Evolutionary conservation across 1,284 basidiomycete genomes (phyloP), one percentile per base, ranked within the genome.

Genomic region (Austroboletus niveus): DNA sequence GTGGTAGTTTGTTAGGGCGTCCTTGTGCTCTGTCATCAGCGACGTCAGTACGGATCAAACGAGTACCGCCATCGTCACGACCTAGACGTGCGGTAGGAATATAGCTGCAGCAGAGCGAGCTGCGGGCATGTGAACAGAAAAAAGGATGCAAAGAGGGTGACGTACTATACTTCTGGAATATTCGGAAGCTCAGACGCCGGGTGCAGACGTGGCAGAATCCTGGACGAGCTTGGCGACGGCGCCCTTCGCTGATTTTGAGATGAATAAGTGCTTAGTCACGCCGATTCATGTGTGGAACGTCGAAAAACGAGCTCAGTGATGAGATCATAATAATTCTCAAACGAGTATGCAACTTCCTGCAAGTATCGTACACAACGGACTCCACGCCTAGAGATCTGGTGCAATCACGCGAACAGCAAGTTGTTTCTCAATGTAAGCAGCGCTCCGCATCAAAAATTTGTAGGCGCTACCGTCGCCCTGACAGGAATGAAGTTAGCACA

Each of bases 161-260:
- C 76, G 56, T 5, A 5, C 17, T 17, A 5, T 61, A 92, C 94
- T 72, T 95, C 88, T 64, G 88, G 83, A 42, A 98, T 87, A 60
- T 86, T 91, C 0, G 86, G 81, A 29, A 89, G 70, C 40, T 92
- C 87, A 97, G 39, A 95, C 87, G 15, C 94, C 94, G 8, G 86
- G 84, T 0, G 95, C 89, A 36, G 90, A 80, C 32, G 89, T 94
- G 49, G 87, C 94, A 17, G 17, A 17, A 66, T 97, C 89, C 60
- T 85, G 77, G 22, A 95, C 74, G 51, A 97, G 80, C 65, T 94
- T 94, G 9, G 92, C 94, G 0, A 94, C 92, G 0, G 92, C 92
- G 2, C 95, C 95, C 63, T 91, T 94, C 2, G 89, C 84, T 0
- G 89, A 89, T 64, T 94, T 94, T 4, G 88, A 90, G 71, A 98